phyloP scores from a whole-genome alignment of 2,329 filamentous ascomycete genomes.

The Rachicladosporium sp. region DNA sequence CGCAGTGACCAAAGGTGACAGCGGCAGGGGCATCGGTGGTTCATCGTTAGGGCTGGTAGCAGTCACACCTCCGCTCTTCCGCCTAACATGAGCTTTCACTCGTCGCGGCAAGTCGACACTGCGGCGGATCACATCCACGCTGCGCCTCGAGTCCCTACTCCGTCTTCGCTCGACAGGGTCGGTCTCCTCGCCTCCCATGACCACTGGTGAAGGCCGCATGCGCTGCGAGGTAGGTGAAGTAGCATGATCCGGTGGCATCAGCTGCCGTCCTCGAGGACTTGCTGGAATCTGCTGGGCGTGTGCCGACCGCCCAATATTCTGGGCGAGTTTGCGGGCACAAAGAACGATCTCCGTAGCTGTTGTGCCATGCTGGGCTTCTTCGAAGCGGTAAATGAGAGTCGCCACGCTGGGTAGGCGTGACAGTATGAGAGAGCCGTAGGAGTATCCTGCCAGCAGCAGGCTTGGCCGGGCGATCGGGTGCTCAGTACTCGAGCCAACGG shows the following conservation, averaged over 20 bases:
- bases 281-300: slow-evolving; percentile 13
- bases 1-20: no score
- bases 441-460: slow-evolving; percentile 66
- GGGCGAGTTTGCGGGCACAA: slow-evolving; percentile 56
- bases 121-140: slow-evolving; percentile 24
- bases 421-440: slow-evolving; percentile 77
- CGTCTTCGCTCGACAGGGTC: slow-evolving; percentile 25
- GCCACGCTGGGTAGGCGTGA: slow-evolving; percentile 52
- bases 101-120: slow-evolving; percentile 29
- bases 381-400: slow-evolving; percentile 48
- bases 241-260: slow-evolving; percentile 8
- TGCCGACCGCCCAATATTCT: slow-evolving; percentile 44
- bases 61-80: slow-evolving; percentile 8
- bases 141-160: slow-evolving; percentile 29
- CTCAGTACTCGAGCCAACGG: neutral
- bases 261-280: slow-evolving; percentile 22
- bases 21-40: no score
- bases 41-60: no score
- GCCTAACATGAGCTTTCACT: slow-evolving; percentile 16
- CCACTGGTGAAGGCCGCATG: slow-evolving; percentile 9
- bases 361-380: slow-evolving; percentile 39
- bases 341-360: slow-evolving; percentile 56
- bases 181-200: slow-evolving; percentile 37
- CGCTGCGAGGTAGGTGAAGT: neutral
- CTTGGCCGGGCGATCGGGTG: slow-evolving; percentile 1